Evolutionary conservation across 768 basidiomycete genomes (phyloP).

Genomic region (Boletus eberwhitei): DNA sequence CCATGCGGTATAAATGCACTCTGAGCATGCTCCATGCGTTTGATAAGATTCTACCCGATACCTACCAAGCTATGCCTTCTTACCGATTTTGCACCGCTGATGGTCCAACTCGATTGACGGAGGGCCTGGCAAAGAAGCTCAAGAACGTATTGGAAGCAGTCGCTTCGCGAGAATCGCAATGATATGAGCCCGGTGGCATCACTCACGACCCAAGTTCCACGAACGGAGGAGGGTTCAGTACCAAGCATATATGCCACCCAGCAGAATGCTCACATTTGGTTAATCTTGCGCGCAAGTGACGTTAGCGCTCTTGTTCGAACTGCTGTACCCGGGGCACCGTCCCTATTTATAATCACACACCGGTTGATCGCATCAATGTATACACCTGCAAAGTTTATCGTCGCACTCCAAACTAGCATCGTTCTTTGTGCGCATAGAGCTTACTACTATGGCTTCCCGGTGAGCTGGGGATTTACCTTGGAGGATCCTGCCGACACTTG

Average conservation of each 20-base stretch:
- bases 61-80: conserved; percentile 81
- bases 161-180: conserved; percentile 30
- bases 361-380: background rate
- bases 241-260: background rate
- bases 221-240: background rate
- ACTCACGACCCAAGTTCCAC: background rate
- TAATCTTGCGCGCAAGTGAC: background rate
- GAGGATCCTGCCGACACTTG: background rate
- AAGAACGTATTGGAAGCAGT: conserved; percentile 34
- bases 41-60: conserved; percentile 60
- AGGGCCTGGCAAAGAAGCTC: conserved; percentile 56
- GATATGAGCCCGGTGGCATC: background rate
- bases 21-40: background rate
- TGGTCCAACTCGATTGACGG: conserved; percentile 65
- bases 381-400: background rate
- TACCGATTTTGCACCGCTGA: conserved; percentile 78
- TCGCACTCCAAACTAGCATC: background rate
- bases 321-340: background rate
- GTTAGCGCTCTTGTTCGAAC: background rate
- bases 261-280: too few relatives aligned
- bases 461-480: too few relatives aligned
- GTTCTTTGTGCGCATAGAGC: background rate
- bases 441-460: background rate
- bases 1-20: background rate
- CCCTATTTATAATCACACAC: too few relatives aligned